A percentile compares a stretch with the other conserved stretches of the same genome.
Evolutionary conservation across 1,284 basidiomycete species (phyloP).

Genomic region (Caloboletus firmus): DNA sequence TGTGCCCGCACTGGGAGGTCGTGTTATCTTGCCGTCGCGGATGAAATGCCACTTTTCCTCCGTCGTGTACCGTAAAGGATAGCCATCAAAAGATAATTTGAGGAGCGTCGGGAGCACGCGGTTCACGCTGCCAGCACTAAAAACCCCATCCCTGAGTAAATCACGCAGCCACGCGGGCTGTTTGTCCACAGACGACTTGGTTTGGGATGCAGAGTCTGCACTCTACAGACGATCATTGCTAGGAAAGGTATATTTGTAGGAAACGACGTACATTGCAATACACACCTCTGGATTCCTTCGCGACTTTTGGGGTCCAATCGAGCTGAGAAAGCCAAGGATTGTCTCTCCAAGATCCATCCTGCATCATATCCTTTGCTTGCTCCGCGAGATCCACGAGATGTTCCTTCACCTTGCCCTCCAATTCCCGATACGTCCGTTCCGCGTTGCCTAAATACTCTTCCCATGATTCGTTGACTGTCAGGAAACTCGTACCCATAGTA

Average conservation of each 20-base stretch:
- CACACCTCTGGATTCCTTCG: constrained; percentile 69
- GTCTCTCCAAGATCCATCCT: constrained; percentile 58
- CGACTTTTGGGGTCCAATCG: constrained; percentile 92
- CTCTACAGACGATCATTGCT: constrained; percentile 11
- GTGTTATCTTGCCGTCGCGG: constrained; percentile 37
- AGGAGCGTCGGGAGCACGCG: constrained; percentile 78
- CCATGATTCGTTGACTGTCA: constrained; percentile 92
- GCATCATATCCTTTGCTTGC: constrained; percentile 52
- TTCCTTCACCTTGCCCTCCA: constrained; percentile 74
- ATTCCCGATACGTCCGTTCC: constrained; percentile 74
- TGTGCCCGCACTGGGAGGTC: constrained; percentile 40
- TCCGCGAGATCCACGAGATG: constrained; percentile 72
- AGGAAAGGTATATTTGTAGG: not conserved
- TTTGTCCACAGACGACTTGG: not conserved
- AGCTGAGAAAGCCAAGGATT: constrained; percentile 91
- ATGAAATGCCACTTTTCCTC: constrained; percentile 69
- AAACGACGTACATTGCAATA: constrained; percentile 24
- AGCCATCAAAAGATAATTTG: constrained; percentile 70
- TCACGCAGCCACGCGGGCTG: constrained; percentile 80
- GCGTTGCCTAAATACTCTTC: constrained; percentile 77
- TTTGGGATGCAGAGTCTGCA: not conserved
- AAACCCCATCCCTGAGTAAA: constrained; percentile 46
- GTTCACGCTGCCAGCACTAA: constrained; percentile 57
- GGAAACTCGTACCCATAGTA: constrained; percentile 89
- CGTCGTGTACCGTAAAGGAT: constrained; percentile 64